Conservation (phyloP, 495 filamentous ascomycete genomes). For the Haplographium delicatum region DNA sequence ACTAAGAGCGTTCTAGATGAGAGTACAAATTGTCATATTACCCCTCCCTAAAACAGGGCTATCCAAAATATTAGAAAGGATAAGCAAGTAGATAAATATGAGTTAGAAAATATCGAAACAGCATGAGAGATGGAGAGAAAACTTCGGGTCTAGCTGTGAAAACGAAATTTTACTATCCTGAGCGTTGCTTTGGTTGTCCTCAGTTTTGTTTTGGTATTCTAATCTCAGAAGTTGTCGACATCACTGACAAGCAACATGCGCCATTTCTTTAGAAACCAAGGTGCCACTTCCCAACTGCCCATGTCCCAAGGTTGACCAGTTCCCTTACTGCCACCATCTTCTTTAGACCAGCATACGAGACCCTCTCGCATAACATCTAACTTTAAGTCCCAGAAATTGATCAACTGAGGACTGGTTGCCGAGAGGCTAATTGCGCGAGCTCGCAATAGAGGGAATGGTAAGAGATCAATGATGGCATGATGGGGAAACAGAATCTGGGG, state of each 20-base stretch:
- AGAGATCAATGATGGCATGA: conserved; percentile 38
- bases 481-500: conserved; percentile 42
- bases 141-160: too few species aligned
- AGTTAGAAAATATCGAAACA: too few species aligned
- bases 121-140: too few species aligned
- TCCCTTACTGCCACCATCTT: neutral
- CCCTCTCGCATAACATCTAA: conserved; percentile 31
- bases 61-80: too few species aligned
- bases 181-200: too few species aligned
- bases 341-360: neutral
- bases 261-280: conserved; percentile 18
- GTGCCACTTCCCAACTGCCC: neutral
- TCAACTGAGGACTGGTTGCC: conserved; percentile 27
- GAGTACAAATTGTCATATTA: too few species aligned
- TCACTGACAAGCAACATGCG: conserved; percentile 6
- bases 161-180: too few species aligned
- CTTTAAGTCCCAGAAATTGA: conserved; percentile 38
- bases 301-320: conserved; percentile 8
- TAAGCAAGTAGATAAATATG: too few species aligned
- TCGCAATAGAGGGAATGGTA: conserved; percentile 37
- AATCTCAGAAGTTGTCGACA: too few species aligned
- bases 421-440: conserved; percentile 34
- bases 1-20: too few species aligned
- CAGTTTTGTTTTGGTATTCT: too few species aligned
- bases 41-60: too few species aligned